A percentile compares a stretch with the other conserved stretches of the same genome.
These are phyloP conservation scores for Skeletonema marinoi DNA, from an alignment of 108 stramenopile genomes.

Conservation along the genomic window DNA sequence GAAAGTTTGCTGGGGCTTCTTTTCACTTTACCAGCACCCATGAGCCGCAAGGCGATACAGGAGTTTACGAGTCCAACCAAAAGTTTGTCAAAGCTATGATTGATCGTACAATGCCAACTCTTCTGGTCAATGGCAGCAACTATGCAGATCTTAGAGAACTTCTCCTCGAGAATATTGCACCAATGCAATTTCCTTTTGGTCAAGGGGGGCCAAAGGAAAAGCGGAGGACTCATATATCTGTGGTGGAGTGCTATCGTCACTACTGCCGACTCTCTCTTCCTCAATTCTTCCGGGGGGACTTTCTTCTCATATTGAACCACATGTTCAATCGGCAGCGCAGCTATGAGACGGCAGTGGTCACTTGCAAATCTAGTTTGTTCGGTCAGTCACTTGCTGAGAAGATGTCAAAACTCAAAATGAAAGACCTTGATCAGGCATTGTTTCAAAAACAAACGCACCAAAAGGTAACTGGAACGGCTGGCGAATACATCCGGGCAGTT, in stretches of 20 bases:
- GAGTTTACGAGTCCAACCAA: background rate
- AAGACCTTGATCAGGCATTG: background rate
- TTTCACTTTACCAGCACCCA: slow-evolving; percentile 4
- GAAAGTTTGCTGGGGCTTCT: too few species aligned
- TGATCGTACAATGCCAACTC: background rate
- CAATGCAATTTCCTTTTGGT: slow-evolving; percentile 7
- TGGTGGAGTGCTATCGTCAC: background rate
- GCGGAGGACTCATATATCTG: background rate
- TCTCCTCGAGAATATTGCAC: background rate
- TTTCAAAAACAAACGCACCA: background rate
- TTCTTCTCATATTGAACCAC: background rate
- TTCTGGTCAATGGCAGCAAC: background rate
- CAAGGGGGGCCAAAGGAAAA: background rate
- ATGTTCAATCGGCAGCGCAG: background rate
- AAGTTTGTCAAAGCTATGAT: slow-evolving; percentile 6
- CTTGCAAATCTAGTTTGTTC: background rate
- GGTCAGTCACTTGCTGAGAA: background rate
- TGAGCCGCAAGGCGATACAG: background rate
- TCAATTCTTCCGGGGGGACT: background rate
- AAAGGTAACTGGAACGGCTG: background rate
- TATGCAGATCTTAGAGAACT: background rate
- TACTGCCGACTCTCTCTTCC: background rate
- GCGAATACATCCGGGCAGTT: background rate
- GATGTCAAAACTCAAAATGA: background rate
- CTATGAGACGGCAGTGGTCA: background rate